Evolutionary conservation across 805 yeast species (phyloP).

Genomic region (Spathaspora hagerdaliae): DNA sequence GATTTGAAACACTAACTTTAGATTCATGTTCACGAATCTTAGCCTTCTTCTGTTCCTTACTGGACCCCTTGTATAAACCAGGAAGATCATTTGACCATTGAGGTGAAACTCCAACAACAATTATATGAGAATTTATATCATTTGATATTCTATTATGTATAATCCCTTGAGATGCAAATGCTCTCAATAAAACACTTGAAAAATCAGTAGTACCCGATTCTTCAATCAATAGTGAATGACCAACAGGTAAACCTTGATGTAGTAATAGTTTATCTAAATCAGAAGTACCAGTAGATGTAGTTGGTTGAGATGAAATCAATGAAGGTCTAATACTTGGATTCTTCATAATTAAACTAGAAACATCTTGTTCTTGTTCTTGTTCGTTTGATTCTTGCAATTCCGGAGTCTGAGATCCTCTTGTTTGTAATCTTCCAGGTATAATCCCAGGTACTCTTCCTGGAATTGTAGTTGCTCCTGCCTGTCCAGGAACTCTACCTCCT

Average conservation of each 20-base stretch:
- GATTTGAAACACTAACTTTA: slow-evolving; percentile 64
- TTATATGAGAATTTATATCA: slow-evolving; percentile 49
- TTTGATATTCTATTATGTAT: slow-evolving; percentile 53
- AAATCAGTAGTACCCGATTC: slow-evolving; percentile 91
- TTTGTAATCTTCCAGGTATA: slow-evolving; percentile 1
- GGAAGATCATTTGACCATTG: slow-evolving; percentile 71
- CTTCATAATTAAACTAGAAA: slow-evolving; percentile 4
- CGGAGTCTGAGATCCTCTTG: background rate
- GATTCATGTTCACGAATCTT: slow-evolving; percentile 54
- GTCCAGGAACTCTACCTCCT: background rate
- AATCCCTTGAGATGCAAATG: slow-evolving; percentile 75
- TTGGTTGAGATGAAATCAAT: slow-evolving; percentile 64
- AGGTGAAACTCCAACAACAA: slow-evolving; percentile 57
- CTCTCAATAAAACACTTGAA: slow-evolving; percentile 61
- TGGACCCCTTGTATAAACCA: slow-evolving; percentile 67
- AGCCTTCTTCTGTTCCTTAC: slow-evolving; percentile 61
- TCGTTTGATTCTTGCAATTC: background rate
- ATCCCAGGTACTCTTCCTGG: slow-evolving; percentile 7
- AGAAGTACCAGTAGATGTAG: slow-evolving; percentile 74
- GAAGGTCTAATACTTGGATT: slow-evolving; percentile 76
- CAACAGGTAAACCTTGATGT: slow-evolving; percentile 86
- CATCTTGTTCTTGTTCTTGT: background rate
- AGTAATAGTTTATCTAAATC: slow-evolving; percentile 71
- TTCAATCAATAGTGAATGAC: slow-evolving; percentile 64
- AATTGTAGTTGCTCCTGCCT: background rate